Evolutionary conservation across 2,329 filamentous ascomycete genomes (phyloP), one percentile per base, ranked within the genome.

Genomic region (Hymenoscyphus scutula): DNA sequence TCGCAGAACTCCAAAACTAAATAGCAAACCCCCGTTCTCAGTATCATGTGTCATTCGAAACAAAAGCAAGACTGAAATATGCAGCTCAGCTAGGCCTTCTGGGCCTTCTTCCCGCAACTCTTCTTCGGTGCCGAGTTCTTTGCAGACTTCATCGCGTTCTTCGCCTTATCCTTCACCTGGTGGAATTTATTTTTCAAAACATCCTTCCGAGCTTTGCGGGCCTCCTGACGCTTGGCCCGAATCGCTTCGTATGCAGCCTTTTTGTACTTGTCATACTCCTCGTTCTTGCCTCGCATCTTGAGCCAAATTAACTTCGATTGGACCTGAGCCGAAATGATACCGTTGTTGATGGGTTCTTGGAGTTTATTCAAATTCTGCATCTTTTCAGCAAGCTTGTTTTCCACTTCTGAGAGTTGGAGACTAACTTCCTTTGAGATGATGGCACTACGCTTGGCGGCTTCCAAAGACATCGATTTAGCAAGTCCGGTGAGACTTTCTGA

Each of bases 291-390:
- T 58, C 79, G 81, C 34, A 84, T 57, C 71, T 79, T 81, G 57
- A 87, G 74, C 83, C 83, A 87, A 75, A 81, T 78, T 34, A 86
- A 76, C 71, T 81, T 84, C 15, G 84, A 84, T 53, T 76, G 76
- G 29, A 88, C 76, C 69, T 85, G 84, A 15, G 84, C 82, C 45
- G 78, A 78, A 30, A 86, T 74, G 10, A 87, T 66, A 0, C 76
- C 74, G 5, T 84, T 71, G 29, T 79, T 74, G 1, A 81, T 67
- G 53, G 79, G 77, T 30, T 78, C 75, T 11, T 74, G 73, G 17
- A 78, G 41, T 7, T 79, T 74, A 57, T 77, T 73, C 1, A 77
- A 64, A 3, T 74, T 71, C 34, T 72, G 71, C 11, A 75, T 65
- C 29, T 74, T 70, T 23, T 72, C 74, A 11, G 69, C 61, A 5